Evolutionary conservation across 2,329 filamentous ascomycete genomes (phyloP).

Genomic region (Hymenoscyphus repandus): DNA sequence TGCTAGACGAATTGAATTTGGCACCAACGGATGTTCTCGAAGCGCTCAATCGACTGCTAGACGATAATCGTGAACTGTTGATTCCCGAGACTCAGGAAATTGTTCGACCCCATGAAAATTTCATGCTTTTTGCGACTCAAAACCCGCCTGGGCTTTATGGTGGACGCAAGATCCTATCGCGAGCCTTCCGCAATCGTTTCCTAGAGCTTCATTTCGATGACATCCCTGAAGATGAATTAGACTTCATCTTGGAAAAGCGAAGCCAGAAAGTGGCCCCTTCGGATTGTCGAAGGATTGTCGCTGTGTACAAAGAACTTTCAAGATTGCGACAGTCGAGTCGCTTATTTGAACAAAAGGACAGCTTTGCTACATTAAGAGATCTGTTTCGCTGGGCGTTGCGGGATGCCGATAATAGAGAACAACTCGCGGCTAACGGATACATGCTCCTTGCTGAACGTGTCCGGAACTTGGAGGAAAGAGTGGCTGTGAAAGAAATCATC

Average conservation of each 20-base stretch:
- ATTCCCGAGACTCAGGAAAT: conserved; percentile 96
- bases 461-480: conserved; percentile 79
- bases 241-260: conserved; percentile 82
- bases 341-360: conserved; percentile 94
- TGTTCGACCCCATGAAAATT: conserved; percentile 85
- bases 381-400: conserved; percentile 92
- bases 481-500: conserved; percentile 80
- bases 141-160: conserved; percentile 95
- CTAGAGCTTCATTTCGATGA: conserved; percentile 97
- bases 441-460: conserved; percentile 96
- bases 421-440: conserved; percentile 87
- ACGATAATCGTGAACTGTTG: conserved; percentile 92
- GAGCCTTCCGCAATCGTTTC: conserved; percentile 95
- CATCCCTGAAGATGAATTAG: conserved; percentile 90
- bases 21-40: conserved; percentile 96
- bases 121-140: conserved; percentile 97
- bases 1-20: conserved; percentile 93
- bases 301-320: conserved; percentile 90
- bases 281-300: conserved; percentile 85
- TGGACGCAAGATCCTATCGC: conserved; percentile 84
- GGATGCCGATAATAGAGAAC: conserved; percentile 76
- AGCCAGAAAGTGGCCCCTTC: conserved; percentile 83
- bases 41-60: conserved; percentile 87
- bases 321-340: conserved; percentile 82
- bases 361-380: conserved; percentile 93